These are phyloP conservation scores for Hepatocystis sp. DNA, from an alignment of 169 alveolate genomes.

Conservation along the genomic window DNA sequence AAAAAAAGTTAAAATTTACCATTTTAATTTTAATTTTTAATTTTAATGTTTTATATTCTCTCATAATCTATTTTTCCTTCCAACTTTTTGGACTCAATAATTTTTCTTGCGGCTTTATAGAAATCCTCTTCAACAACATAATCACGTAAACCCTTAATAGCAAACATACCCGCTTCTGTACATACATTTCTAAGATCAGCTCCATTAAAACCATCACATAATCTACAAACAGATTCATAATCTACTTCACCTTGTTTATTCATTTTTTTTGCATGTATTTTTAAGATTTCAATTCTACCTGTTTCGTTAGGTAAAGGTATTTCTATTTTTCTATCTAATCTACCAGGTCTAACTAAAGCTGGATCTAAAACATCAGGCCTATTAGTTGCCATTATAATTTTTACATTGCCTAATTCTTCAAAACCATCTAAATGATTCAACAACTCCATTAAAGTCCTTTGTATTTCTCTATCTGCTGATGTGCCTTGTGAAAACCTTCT, in stretches of 20 bases:
- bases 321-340: slow-evolving; percentile 99
- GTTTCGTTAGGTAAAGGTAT: slow-evolving; percentile 99
- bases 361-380: slow-evolving; percentile 99
- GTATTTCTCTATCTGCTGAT: slow-evolving; percentile 99
- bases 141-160: slow-evolving; percentile 98
- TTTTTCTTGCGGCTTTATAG: slow-evolving; percentile 97
- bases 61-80: slow-evolving; percentile 97
- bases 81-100: slow-evolving; percentile 96
- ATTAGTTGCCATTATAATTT: slow-evolving; percentile 99
- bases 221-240: slow-evolving; percentile 95
- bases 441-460: slow-evolving; percentile 97
- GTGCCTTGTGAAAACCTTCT: slow-evolving; percentile 98
- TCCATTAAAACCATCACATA: slow-evolving; percentile 98
- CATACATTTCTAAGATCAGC: slow-evolving; percentile 99
- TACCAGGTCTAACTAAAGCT: slow-evolving; percentile 99
- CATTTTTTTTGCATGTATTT: slow-evolving; percentile 97
- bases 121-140: slow-evolving; percentile 99
- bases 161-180: slow-evolving; percentile 97
- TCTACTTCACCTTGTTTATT: slow-evolving; percentile 96
- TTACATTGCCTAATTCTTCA: slow-evolving; percentile 99
- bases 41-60: slow-evolving; percentile 78
- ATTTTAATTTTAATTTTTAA: too few relatives aligned
- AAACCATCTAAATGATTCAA: slow-evolving; percentile 99
- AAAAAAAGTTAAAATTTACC: slow-evolving; percentile 10
- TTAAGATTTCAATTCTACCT: slow-evolving; percentile 95